Percentiles rank a stretch among this genome's conserved stretches.
phyloP scores from a whole-genome alignment of 2,329 filamentous ascomycete species.

The Pseudocercospora fijiensis region DNA sequence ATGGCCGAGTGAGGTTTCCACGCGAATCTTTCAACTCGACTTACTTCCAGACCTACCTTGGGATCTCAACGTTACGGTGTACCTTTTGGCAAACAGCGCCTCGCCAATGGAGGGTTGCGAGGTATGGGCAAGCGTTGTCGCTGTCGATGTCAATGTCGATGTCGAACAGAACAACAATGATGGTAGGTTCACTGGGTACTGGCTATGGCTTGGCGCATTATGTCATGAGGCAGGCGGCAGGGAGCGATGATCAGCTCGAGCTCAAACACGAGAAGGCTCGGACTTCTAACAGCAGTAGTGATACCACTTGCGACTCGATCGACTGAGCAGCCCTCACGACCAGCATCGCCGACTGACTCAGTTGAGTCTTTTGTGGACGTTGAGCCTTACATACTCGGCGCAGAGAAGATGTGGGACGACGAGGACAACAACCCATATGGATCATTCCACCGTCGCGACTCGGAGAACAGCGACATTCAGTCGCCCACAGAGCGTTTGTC shows the following conservation, averaged over 20 bases:
- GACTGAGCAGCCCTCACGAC: neutral
- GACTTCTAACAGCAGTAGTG: neutral
- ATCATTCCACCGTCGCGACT: conserved; percentile 85
- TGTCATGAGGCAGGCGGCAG: conserved; percentile 15
- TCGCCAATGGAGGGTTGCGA: conserved; percentile 14
- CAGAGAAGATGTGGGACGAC: conserved; percentile 89
- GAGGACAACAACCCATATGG: conserved; percentile 98
- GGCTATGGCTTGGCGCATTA: conserved; percentile 10
- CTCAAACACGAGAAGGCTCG: conserved; percentile 8
- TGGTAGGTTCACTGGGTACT: conserved; percentile 7
- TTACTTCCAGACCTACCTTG: neutral
- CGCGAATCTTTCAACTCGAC: neutral
- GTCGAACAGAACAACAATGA: neutral
- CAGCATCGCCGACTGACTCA: neutral
- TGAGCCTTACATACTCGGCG: neutral
- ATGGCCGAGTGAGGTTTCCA: neutral
- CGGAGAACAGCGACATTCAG: conserved; percentile 63
- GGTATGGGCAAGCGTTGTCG: conserved; percentile 4
- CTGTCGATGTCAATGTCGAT: neutral
- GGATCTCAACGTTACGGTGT: neutral
- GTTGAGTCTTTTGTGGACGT: neutral
- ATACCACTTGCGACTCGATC: neutral
- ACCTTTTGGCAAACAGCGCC: too few relatives aligned
- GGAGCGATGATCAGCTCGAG: conserved; percentile 9
- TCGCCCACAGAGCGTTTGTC: conserved; percentile 34